Conservation (phyloP, 768 basidiomycete genomes). For the Lactarius psammicola region DNA sequence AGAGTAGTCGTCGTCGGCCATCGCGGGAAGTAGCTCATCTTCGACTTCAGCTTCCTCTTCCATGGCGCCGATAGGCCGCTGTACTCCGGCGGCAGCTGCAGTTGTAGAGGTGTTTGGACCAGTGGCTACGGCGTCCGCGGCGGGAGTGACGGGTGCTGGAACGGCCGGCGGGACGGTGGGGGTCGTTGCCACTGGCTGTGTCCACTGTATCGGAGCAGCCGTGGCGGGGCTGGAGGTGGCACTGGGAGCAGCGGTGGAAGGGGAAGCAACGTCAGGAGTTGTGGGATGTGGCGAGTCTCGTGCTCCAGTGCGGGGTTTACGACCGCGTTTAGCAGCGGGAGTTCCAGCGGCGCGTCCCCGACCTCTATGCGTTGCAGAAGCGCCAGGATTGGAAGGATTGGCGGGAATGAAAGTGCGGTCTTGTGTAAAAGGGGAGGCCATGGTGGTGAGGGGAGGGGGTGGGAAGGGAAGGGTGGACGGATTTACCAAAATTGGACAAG, state of each 20-base stretch:
- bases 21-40: conserved; percentile 75
- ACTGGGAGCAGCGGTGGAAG: conserved; percentile 15
- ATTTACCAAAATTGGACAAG: not conserved
- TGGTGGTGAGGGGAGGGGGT: too few species aligned
- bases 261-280: conserved; percentile 6
- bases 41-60: conserved; percentile 61
- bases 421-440: conserved; percentile 10
- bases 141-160: conserved; percentile 8
- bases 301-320: conserved; percentile 22
- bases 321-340: conserved; percentile 22
- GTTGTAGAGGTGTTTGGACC: not conserved
- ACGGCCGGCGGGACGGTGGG: not conserved
- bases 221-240: conserved; percentile 15
- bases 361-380: conserved; percentile 10
- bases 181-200: conserved; percentile 9
- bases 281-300: conserved; percentile 19
- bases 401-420: conserved; percentile 26
- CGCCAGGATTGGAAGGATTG: conserved; percentile 16
- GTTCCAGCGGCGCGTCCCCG: not conserved
- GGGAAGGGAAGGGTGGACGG: not conserved
- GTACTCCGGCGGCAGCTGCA: conserved; percentile 11
- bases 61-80: conserved; percentile 26
- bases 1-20: conserved; percentile 89
- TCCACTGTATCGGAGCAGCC: conserved; percentile 15
- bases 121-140: not conserved